Conservation (phyloP, 2,329 filamentous ascomycete genomes). For the Chaetothyriales sp. region DNA sequence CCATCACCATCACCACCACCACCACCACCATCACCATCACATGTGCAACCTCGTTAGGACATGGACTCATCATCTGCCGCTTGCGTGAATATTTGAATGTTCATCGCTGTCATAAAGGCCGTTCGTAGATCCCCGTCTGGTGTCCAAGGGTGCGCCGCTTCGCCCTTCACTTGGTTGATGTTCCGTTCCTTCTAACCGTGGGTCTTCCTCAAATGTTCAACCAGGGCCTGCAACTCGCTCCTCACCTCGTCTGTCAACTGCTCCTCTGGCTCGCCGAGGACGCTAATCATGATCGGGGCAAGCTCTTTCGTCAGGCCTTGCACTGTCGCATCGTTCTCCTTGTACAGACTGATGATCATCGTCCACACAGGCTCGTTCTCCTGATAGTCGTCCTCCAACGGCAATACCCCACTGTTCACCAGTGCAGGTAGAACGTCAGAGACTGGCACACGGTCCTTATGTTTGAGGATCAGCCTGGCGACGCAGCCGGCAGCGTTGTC, state of each 20-base stretch:
- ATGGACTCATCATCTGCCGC: not conserved
- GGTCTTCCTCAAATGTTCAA: constrained; percentile 30
- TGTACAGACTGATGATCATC: constrained; percentile 71
- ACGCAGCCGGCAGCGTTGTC: constrained; percentile 91
- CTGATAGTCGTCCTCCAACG: constrained; percentile 83
- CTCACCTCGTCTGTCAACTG: constrained; percentile 35
- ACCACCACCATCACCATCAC: no score
- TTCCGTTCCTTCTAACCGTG: not conserved
- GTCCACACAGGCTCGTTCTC: constrained; percentile 90
- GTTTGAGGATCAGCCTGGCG: constrained; percentile 77
- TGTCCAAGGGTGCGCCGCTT: not conserved
- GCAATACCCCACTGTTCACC: constrained; percentile 50
- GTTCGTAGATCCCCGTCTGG: not conserved
- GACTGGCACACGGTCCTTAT: constrained; percentile 69
- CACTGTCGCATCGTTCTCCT: constrained; percentile 32
- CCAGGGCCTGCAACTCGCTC: constrained; percentile 31
- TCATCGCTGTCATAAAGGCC: not conserved
- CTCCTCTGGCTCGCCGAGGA: constrained; percentile 30
- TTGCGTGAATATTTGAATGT: not conserved
- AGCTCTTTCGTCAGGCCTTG: constrained; percentile 31
- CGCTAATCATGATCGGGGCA: constrained; percentile 33
- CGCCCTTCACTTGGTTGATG: not conserved
- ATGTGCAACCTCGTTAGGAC: not conserved
- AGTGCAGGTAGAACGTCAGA: constrained; percentile 67
- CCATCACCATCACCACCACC: no score